These are phyloP conservation scores for Penicillium janthinellum DNA, from an alignment of 2,329 filamentous ascomycete species.

Conservation along the genomic window DNA sequence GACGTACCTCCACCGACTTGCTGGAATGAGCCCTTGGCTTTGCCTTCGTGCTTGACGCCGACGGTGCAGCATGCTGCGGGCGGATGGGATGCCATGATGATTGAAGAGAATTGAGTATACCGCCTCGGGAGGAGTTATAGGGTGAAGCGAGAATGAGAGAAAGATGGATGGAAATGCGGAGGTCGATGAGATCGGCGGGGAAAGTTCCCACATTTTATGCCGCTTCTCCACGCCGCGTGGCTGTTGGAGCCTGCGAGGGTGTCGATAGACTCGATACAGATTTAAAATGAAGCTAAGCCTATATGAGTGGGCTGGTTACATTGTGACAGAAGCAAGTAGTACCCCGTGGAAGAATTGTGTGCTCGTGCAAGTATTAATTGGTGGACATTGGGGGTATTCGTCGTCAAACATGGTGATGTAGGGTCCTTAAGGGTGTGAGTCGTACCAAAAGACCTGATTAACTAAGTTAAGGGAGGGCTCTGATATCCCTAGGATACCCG, in stretches of 20 bases:
- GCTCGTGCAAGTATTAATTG: no score
- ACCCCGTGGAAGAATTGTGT: background rate
- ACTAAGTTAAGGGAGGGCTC: no score
- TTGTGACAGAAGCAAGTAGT: background rate
- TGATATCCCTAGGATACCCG: background rate
- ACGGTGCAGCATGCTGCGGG: slow-evolving; percentile 20
- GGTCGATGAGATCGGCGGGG: background rate
- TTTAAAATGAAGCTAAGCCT: background rate
- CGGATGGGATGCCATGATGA: slow-evolving; percentile 22
- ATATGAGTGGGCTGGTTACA: background rate
- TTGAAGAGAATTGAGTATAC: background rate
- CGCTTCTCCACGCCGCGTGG: background rate
- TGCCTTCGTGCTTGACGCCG: slow-evolving; percentile 22
- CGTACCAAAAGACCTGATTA: no score
- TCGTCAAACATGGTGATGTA: no score
- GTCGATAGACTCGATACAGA: background rate
- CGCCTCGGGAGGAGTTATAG: background rate
- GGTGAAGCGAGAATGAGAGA: background rate
- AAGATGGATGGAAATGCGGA: background rate
- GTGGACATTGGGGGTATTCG: no score
- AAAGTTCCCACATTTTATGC: background rate
- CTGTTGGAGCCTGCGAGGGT: background rate
- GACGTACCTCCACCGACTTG: slow-evolving; percentile 20
- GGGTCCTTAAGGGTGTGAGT: no score
- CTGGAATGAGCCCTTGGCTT: slow-evolving; percentile 17